phyloP scores from a whole-genome alignment of 345 rosid species.

The Erysimum cheiranthoides region DNA sequence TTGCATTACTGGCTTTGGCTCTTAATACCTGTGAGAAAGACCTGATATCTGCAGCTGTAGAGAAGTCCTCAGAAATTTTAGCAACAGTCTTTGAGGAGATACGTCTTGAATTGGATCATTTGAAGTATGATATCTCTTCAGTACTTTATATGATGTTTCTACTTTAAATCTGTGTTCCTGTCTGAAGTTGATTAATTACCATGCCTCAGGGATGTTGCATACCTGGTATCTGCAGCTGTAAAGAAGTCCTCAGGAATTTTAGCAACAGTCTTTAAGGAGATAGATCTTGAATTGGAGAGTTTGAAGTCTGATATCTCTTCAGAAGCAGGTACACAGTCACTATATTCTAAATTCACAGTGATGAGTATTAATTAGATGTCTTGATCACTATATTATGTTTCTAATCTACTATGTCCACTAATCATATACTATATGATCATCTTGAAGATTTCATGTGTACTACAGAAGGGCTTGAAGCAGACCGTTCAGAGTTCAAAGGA shows the following conservation, averaged over 20 bases:
- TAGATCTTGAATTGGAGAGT: constrained; percentile 63
- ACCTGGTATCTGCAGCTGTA: constrained; percentile 65
- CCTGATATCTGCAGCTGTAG: constrained; percentile 63
- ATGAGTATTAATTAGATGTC: constrained; percentile 54
- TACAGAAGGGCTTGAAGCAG: constrained; percentile 64
- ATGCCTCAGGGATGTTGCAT: constrained; percentile 66
- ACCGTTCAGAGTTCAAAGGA: constrained; percentile 71
- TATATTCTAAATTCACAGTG: too few species aligned
- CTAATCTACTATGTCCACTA: constrained; percentile 22
- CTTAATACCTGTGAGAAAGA: constrained; percentile 71
- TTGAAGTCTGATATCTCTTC: constrained; percentile 69
- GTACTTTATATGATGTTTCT: constrained; percentile 41
- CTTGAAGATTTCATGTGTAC: constrained; percentile 63
- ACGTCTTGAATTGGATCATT: too few species aligned
- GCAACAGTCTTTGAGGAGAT: constrained; percentile 74
- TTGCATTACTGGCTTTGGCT: constrained; percentile 65
- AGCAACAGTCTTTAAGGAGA: constrained; percentile 71
- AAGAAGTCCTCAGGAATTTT: constrained; percentile 80
- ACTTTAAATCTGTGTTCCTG: constrained; percentile 21
- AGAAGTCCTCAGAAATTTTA: constrained; percentile 79
- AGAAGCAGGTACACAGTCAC: too few species aligned
- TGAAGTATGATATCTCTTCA: too few species aligned
- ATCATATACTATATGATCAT: constrained; percentile 47
- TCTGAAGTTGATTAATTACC: constrained; percentile 42
- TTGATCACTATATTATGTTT: too few species aligned